Evolutionary conservation across 352 stramenopile species (phyloP).

Genomic region (Thalassiosira pacifica): DNA sequence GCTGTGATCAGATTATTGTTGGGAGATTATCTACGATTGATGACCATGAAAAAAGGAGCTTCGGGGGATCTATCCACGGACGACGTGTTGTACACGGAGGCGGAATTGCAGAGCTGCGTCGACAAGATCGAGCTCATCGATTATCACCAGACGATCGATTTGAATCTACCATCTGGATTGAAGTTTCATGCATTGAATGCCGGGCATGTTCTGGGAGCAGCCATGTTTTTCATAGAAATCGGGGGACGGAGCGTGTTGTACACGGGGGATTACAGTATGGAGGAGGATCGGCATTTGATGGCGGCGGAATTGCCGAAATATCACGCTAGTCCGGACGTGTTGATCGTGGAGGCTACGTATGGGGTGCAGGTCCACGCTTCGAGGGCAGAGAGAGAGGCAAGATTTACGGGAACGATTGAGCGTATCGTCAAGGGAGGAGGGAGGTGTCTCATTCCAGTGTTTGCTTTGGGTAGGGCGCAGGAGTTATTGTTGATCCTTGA

Average conservation of each 20-base stretch:
- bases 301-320: conserved; percentile 88
- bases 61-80: conserved; percentile 49
- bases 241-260: conserved; percentile 97
- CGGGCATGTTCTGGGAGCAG: conserved; percentile 98
- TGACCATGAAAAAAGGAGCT: conserved; percentile 77
- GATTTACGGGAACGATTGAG: conserved; percentile 97
- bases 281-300: conserved; percentile 98
- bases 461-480: conserved; percentile 97
- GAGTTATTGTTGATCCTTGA: conserved; percentile 99
- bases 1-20: conserved; percentile 98
- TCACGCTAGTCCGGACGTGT: conserved; percentile 91
- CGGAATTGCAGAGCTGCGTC: conserved; percentile 96
- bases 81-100: conserved; percentile 88
- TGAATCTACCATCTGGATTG: conserved; percentile 93
- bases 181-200: conserved; percentile 99
- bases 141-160: conserved; percentile 94
- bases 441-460: conserved; percentile 98
- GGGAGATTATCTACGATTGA: conserved; percentile 95
- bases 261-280: conserved; percentile 98
- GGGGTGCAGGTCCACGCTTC: conserved; percentile 97
- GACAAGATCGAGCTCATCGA: conserved; percentile 99
- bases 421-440: conserved; percentile 95
- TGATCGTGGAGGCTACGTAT: conserved; percentile 99
- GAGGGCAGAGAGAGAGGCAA: conserved; percentile 94
- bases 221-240: conserved; percentile 99